These are phyloP conservation scores for Calonectria hongkongensis DNA, from an alignment of 2,329 filamentous ascomycete genomes.

Conservation along the genomic window DNA sequence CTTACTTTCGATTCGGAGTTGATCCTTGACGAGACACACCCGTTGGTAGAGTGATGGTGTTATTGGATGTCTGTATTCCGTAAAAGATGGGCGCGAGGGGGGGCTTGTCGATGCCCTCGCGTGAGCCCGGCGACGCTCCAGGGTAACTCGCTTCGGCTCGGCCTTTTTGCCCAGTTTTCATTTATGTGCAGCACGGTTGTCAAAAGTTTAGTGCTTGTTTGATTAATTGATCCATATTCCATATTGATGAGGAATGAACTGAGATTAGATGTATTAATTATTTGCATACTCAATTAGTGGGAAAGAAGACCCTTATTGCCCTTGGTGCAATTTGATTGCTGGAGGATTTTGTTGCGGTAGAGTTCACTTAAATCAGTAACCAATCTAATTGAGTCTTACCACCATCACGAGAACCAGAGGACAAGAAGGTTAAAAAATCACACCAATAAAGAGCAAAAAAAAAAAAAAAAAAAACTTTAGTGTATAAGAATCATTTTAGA, in stretches of 20 bases:
- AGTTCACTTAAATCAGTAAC: not conserved
- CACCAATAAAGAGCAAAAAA: too few species aligned
- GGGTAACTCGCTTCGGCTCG: not conserved
- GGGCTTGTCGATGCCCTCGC: not conserved
- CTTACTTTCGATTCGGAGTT: slow-evolving; percentile 32
- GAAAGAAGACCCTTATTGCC: not conserved
- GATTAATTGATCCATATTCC: slow-evolving; percentile 1
- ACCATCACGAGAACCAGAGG: not conserved
- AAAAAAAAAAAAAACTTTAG: too few species aligned
- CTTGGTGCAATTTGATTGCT: not conserved
- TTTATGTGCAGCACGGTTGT: not conserved
- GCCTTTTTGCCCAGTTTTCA: not conserved
- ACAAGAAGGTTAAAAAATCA: too few species aligned
- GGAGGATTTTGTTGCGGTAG: not conserved
- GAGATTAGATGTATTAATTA: not conserved
- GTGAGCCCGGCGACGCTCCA: not conserved
- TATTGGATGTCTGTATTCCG: slow-evolving; percentile 1
- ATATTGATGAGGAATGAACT: not conserved
- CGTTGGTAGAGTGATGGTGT: slow-evolving; percentile 17
- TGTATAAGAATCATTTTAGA: not conserved
- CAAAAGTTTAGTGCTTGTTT: not conserved
- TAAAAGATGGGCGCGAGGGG: not conserved
- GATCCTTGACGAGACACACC: slow-evolving; percentile 3
- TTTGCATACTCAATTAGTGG: not conserved
- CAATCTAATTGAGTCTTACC: not conserved